Evolutionary conservation across 1,284 basidiomycete species (phyloP).

Genomic region (Dichomitus squalens): DNA sequence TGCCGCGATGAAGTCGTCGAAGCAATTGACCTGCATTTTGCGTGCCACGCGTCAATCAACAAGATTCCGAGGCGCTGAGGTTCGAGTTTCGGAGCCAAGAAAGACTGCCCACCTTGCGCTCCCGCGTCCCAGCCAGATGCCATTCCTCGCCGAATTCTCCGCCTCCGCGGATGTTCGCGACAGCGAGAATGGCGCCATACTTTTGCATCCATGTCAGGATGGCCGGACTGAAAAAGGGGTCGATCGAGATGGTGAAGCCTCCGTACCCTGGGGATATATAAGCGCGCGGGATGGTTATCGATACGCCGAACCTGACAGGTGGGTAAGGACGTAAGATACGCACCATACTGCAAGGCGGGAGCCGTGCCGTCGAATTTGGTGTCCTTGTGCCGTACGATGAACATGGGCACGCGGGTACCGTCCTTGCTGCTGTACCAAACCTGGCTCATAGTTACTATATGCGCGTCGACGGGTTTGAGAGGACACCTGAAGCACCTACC

Average conservation of each 20-base stretch:
- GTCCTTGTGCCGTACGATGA: constrained; percentile 77
- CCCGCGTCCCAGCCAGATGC: constrained; percentile 73
- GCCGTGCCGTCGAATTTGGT: constrained; percentile 77
- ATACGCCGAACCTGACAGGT: background rate
- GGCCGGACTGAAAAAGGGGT: constrained; percentile 72
- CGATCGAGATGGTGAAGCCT: constrained; percentile 75
- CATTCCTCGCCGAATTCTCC: constrained; percentile 84
- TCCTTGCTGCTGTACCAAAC: constrained; percentile 83
- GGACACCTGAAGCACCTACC: constrained; percentile 32
- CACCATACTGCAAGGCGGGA: constrained; percentile 80
- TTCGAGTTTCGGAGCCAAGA: background rate
- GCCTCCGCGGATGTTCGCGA: constrained; percentile 82
- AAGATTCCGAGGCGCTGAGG: background rate
- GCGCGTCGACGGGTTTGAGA: too few species aligned
- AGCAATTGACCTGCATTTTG: constrained; percentile 78
- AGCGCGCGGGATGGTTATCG: background rate
- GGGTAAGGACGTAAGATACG: constrained; percentile 23
- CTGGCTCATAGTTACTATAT: constrained; percentile 29
- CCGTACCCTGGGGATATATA: constrained; percentile 66
- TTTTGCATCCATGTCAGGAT: constrained; percentile 78
- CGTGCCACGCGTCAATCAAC: background rate
- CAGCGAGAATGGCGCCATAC: constrained; percentile 76
- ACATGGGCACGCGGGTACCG: constrained; percentile 86
- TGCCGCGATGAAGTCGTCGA: constrained; percentile 82
- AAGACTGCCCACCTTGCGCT: constrained; percentile 57